Conservation (phyloP, 176 grass and related monocot species). For the Carex scoparia region DNA sequence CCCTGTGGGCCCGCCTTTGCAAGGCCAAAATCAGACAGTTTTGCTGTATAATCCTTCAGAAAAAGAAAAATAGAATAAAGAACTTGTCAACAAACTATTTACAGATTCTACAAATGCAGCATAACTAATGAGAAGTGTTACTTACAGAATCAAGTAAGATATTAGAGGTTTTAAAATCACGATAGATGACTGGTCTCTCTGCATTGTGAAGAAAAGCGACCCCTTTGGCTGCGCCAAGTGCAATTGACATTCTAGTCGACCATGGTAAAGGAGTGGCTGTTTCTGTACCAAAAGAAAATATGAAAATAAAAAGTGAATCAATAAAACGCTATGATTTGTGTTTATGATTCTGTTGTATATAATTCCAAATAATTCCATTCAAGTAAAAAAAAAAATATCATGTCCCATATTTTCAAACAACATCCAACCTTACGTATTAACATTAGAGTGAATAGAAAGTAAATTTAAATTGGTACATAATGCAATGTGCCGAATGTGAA, state of each 20-base stretch:
- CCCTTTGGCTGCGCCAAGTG: constrained; percentile 94
- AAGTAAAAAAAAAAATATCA: neutral
- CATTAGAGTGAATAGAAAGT: neutral
- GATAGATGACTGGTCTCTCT: constrained; percentile 88
- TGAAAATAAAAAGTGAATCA: constrained; percentile 18
- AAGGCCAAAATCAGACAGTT: constrained; percentile 94
- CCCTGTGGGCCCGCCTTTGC: constrained; percentile 96
- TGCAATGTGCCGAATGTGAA: neutral
- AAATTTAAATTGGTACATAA: neutral
- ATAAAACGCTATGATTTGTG: neutral
- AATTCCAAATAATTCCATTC: neutral
- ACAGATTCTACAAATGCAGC: neutral
- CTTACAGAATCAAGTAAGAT: constrained; percentile 96
- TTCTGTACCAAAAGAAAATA: constrained; percentile 35
- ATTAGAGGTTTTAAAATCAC: constrained; percentile 99
- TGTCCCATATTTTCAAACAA: neutral
- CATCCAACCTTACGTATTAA: neutral
- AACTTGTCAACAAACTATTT: constrained; percentile 6
- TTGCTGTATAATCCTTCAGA: constrained; percentile 85
- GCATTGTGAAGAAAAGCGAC: constrained; percentile 93
- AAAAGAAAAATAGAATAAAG: constrained; percentile 28
- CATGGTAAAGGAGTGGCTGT: constrained; percentile 71
- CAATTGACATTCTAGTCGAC: constrained; percentile 96
- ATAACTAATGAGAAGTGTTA: constrained; percentile 29
- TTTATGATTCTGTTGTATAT: neutral